Conservation (phyloP, 169 alveolate genomes). For the Plasmodium knowlesi region DNA sequence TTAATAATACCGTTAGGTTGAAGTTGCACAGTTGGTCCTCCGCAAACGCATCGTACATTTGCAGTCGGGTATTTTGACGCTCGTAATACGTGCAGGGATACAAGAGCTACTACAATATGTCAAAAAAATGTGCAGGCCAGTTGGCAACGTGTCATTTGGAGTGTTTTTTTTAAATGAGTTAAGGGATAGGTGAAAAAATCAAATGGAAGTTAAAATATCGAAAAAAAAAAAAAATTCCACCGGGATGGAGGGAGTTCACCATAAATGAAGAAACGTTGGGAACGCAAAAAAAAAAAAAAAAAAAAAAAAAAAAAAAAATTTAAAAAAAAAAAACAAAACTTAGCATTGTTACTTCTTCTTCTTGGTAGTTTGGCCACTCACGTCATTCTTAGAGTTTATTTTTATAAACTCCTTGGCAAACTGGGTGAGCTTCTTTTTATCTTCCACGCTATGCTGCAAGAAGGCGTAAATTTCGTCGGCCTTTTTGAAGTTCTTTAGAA, state of each 20-base stretch:
- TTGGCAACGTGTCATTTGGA: neutral
- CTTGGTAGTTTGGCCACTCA: conserved; percentile 6
- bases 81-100: neutral
- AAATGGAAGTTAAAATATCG: neutral
- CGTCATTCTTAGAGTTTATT: conserved; percentile 43
- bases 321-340: conserved; percentile 1
- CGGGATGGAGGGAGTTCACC: neutral
- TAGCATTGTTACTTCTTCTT: neutral
- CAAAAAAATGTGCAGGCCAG: neutral
- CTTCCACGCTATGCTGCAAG: conserved; percentile 72
- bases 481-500: conserved; percentile 65
- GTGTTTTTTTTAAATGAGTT: neutral
- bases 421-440: conserved; percentile 38
- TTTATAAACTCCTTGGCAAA: conserved; percentile 70
- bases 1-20: neutral
- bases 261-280: neutral
- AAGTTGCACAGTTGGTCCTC: neutral
- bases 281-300: neutral
- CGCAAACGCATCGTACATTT: neutral
- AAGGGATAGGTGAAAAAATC: neutral
- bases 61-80: neutral
- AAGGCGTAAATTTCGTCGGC: conserved; percentile 71
- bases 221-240: neutral
- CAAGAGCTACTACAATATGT: neutral
- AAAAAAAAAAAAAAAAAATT: neutral